phyloP scores from a whole-genome alignment of 768 basidiomycete genomes.

The Boletus patriciae region DNA sequence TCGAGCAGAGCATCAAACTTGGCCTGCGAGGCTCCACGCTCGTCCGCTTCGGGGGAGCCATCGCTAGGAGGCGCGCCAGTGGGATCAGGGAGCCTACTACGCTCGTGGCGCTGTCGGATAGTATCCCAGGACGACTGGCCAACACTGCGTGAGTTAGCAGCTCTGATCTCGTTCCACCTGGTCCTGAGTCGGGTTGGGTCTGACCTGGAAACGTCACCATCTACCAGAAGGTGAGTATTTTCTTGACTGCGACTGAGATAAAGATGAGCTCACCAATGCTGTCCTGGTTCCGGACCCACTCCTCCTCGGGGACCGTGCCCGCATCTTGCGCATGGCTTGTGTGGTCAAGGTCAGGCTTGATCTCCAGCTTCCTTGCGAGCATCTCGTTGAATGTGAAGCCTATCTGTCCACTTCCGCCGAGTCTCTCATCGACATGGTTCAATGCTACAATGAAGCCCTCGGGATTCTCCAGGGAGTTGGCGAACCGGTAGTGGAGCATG shows the following conservation, averaged over 20 bases:
- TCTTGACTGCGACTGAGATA: background rate
- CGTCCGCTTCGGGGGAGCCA: conserved; percentile 22
- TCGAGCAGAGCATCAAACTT: conserved; percentile 60
- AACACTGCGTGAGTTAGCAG: conserved; percentile 44
- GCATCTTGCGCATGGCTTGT: conserved; percentile 2
- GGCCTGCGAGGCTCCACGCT: conserved; percentile 50
- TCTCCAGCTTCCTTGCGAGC: conserved; percentile 18
- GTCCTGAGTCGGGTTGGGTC: conserved; percentile 25
- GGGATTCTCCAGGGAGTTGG: conserved; percentile 33
- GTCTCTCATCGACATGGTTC: conserved; percentile 30
- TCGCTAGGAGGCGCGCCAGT: conserved; percentile 3
- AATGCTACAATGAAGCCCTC: conserved; percentile 32
- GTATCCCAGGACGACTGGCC: conserved; percentile 64
- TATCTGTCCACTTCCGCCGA: conserved; percentile 33
- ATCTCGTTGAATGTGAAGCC: conserved; percentile 28
- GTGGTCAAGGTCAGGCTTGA: conserved; percentile 3
- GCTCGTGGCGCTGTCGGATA: conserved; percentile 59
- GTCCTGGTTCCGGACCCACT: conserved; percentile 14
- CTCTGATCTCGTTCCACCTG: conserved; percentile 69
- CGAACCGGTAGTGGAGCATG: conserved; percentile 30
- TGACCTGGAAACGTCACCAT: conserved; percentile 4
- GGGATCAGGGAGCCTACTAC: conserved; percentile 20
- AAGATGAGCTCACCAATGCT: conserved; percentile 14
- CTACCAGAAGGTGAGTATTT: conserved; percentile 2
- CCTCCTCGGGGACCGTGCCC: conserved; percentile 15